Evolutionary conservation across 257 asterid species (phyloP).

Genomic region (Solanum rostratum): DNA sequence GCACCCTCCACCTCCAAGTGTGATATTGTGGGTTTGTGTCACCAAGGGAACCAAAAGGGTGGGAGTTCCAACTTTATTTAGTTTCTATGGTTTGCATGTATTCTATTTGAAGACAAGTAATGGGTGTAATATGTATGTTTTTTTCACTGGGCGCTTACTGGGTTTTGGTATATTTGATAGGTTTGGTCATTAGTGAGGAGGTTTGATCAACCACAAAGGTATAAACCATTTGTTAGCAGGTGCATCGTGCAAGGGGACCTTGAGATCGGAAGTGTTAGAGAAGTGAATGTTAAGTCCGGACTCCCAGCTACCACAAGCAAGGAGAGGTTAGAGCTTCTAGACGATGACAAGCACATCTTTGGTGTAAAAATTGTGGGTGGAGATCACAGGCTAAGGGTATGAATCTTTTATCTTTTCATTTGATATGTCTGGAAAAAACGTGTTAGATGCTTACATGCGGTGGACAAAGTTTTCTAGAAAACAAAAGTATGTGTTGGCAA

Average conservation of each 20-base stretch:
- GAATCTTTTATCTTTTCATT: neutral
- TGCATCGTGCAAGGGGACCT: conserved; percentile 68
- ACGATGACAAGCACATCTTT: conserved; percentile 70
- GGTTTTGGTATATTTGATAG: conserved; percentile 12
- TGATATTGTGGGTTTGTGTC: neutral
- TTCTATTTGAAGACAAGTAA: neutral
- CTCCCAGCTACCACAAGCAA: conserved; percentile 85
- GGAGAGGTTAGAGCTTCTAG: conserved; percentile 74
- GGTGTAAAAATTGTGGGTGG: conserved; percentile 85
- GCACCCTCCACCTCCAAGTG: neutral
- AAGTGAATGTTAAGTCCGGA: conserved; percentile 78
- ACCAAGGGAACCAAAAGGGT: neutral
- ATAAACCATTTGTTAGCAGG: conserved; percentile 85
- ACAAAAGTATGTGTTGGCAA: neutral
- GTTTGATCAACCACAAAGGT: conserved; percentile 90
- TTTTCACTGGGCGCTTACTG: neutral
- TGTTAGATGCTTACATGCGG: neutral
- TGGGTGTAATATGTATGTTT: neutral
- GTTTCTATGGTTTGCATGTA: neutral
- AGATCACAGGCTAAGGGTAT: conserved; percentile 86
- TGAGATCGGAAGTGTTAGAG: conserved; percentile 77
- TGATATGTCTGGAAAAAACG: neutral
- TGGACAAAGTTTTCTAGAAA: neutral
- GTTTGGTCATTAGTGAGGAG: conserved; percentile 89
- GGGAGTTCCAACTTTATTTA: neutral